Percentiles rank a stretch among this genome's conserved stretches.
phyloP scores from a whole-genome alignment of 2,329 filamentous ascomycete genomes.

The Colletotrichum agaves region DNA sequence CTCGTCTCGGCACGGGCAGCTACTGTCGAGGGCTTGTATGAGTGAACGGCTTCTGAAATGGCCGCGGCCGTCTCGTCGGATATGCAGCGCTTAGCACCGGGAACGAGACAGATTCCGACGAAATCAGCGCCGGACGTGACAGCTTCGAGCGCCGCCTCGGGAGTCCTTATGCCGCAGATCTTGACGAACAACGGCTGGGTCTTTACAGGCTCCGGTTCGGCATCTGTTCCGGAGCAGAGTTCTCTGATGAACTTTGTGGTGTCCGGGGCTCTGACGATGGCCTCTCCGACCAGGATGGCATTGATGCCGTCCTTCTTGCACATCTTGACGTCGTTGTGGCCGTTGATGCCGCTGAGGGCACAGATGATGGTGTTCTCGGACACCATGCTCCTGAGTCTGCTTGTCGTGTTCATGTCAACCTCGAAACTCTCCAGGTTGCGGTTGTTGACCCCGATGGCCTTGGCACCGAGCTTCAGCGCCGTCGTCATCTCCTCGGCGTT shows the following conservation, averaged over 20 bases:
- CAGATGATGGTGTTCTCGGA: constrained; percentile 88
- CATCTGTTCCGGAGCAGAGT: constrained; percentile 73
- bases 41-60: constrained; percentile 83
- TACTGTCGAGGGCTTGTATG: constrained; percentile 63
- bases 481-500: constrained; percentile 92
- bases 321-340: constrained; percentile 85
- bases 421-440: constrained; percentile 96
- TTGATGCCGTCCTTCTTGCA: constrained; percentile 92
- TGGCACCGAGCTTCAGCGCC: constrained; percentile 85
- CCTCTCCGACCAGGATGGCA: constrained; percentile 93
- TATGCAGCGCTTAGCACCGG: constrained; percentile 83
- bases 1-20: constrained; percentile 42
- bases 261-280: constrained; percentile 91
- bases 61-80: constrained; percentile 79
- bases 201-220: constrained; percentile 47
- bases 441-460: constrained; percentile 98
- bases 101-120: constrained; percentile 91
- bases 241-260: constrained; percentile 85
- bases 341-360: constrained; percentile 93
- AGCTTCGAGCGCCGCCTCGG: constrained; percentile 82
- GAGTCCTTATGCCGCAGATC: constrained; percentile 90
- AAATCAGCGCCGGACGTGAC: constrained; percentile 90
- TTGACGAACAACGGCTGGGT: constrained; percentile 77
- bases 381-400: constrained; percentile 86
- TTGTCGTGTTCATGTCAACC: constrained; percentile 93